Conservation (phyloP, 2,329 filamentous ascomycete genomes). For the Colletotrichum paranaense region DNA sequence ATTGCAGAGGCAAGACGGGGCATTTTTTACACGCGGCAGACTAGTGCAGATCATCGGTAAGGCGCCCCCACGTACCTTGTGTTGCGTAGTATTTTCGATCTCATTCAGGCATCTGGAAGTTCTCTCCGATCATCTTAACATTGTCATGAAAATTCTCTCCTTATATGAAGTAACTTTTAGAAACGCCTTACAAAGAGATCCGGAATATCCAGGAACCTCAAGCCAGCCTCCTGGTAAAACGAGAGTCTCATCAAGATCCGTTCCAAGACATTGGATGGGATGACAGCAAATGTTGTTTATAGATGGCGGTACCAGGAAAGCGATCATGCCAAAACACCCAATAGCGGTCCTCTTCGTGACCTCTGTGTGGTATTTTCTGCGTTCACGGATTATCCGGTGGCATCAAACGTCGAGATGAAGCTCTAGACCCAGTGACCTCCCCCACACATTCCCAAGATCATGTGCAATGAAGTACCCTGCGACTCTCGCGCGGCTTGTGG, state of each 20-base stretch:
- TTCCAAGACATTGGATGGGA: neutral
- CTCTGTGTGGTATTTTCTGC: neutral
- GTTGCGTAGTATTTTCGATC: neutral
- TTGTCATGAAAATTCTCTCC: neutral
- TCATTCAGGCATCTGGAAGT: neutral
- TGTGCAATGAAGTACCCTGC: neutral
- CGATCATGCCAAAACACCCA: neutral
- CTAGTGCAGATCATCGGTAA: neutral
- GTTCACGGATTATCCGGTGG: neutral
- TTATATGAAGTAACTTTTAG: neutral
- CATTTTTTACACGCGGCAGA: neutral
- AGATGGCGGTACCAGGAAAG: neutral
- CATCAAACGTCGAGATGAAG: neutral
- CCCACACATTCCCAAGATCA: neutral
- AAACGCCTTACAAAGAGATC: neutral
- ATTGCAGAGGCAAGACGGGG: neutral
- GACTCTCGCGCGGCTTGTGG: neutral
- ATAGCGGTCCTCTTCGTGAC: neutral
- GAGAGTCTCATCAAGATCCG: neutral
- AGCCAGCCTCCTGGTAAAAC: neutral
- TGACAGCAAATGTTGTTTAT: neutral
- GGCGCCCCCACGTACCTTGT: neutral
- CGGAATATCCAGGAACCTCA: neutral
- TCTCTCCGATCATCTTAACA: neutral
- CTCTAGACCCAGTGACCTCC: neutral